Percentiles rank a stretch among this genome's conserved stretches.
Evolutionary conservation across 2,329 filamentous ascomycete genomes (phyloP).

Genomic region (Canariomyces notabilis): DNA sequence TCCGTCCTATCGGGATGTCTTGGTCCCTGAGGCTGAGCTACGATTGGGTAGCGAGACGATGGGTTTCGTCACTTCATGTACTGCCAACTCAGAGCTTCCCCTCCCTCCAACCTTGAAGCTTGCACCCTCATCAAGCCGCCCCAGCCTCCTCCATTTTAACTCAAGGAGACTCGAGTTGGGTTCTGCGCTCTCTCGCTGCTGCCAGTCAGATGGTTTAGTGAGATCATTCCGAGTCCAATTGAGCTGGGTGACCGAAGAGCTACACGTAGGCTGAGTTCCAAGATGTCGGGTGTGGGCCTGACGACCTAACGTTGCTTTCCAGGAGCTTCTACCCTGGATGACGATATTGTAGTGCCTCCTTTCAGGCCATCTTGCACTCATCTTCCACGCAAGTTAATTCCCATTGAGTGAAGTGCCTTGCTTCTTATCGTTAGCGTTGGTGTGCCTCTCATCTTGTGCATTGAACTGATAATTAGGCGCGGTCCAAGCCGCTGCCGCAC

Average conservation of each 20-base stretch:
- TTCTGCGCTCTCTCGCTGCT: not conserved
- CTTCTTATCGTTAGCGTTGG: not conserved
- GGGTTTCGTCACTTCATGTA: slow-evolving; percentile 29
- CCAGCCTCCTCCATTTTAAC: slow-evolving; percentile 24
- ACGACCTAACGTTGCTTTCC: too few relatives aligned
- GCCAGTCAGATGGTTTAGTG: not conserved
- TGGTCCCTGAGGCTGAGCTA: slow-evolving; percentile 14
- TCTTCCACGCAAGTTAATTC: too few relatives aligned
- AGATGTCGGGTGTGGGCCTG: too few relatives aligned
- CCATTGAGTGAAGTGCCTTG: not conserved
- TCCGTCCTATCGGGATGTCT: slow-evolving; percentile 25
- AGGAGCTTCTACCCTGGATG: too few relatives aligned
- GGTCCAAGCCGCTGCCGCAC: not conserved
- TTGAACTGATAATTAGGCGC: too few relatives aligned
- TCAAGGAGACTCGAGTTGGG: slow-evolving; percentile 1
- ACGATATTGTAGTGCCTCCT: not conserved
- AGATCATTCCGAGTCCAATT: not conserved
- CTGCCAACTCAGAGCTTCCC: slow-evolving; percentile 28
- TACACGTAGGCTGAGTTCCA: too few relatives aligned
- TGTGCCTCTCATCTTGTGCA: too few relatives aligned
- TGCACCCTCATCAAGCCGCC: slow-evolving; percentile 10
- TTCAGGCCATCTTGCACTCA: too few relatives aligned
- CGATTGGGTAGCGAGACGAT: slow-evolving; percentile 20
- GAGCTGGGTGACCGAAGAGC: not conserved
- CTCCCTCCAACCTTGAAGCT: slow-evolving; percentile 7